A percentile compares a stretch with the other conserved stretches of the same genome.
These are phyloP conservation scores for Chlamydomonas incerta DNA, from an alignment of 139 green algal species.

Conservation along the genomic window DNA sequence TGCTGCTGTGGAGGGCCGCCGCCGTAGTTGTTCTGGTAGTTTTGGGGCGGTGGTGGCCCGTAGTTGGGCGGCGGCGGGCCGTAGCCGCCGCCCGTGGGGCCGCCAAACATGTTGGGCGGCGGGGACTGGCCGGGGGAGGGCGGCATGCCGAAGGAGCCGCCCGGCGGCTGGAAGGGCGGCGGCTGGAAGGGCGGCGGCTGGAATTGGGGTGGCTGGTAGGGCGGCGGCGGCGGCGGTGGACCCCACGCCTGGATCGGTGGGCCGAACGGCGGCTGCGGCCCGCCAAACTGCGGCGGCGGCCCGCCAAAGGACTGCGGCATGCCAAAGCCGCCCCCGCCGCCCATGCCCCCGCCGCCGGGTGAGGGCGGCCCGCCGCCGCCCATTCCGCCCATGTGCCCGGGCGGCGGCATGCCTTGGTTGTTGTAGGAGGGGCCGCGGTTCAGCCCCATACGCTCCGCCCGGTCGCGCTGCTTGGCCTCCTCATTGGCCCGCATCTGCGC, in stretches of 20 bases:
- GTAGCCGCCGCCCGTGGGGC: neutral
- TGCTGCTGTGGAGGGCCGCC: neutral
- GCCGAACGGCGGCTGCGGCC: too few relatives aligned
- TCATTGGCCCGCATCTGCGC: slow-evolving; percentile 44
- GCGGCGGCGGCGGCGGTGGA: neutral
- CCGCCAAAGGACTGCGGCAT: neutral
- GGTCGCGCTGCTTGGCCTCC: slow-evolving; percentile 48
- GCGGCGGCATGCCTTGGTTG: too few relatives aligned
- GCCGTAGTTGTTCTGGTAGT: neutral
- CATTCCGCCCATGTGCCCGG: neutral
- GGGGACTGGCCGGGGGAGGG: neutral
- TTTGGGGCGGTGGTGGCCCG: neutral
- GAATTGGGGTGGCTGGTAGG: slow-evolving; percentile 26
- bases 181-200: slow-evolving; percentile 3
- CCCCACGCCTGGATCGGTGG: too few relatives aligned
- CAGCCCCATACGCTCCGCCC: slow-evolving; percentile 45
- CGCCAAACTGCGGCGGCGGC: neutral
- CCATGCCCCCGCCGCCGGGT: neutral
- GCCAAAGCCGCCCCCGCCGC: neutral
- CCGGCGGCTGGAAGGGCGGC: neutral
- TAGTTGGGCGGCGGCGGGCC: neutral
- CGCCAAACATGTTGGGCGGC: neutral
- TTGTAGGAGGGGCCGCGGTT: too few relatives aligned
- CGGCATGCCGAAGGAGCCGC: neutral
- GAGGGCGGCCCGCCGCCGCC: neutral